Conservation (phyloP, 2,329 filamentous ascomycete species). For the Fusarium irregulare region DNA sequence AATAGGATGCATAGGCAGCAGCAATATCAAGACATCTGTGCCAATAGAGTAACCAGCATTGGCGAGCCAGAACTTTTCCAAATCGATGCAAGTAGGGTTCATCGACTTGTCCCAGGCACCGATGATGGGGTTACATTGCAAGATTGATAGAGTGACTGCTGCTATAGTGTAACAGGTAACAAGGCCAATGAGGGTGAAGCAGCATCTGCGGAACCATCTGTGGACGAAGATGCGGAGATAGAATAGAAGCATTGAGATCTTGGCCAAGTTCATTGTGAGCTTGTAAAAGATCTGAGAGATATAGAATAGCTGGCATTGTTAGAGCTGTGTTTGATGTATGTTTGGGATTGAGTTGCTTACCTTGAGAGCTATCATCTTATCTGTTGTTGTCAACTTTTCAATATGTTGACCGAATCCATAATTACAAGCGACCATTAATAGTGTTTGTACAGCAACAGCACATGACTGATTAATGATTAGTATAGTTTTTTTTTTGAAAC, state of each 20-base stretch:
- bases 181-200: conserved; percentile 55
- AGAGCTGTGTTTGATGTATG: not conserved
- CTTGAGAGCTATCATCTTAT: conserved; percentile 54
- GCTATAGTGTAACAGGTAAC: conserved; percentile 59
- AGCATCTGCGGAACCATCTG: conserved; percentile 58
- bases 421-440: conserved; percentile 55
- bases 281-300: conserved; percentile 66
- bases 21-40: conserved; percentile 59
- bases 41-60: conserved; percentile 61
- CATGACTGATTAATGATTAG: conserved; percentile 47
- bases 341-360: conserved; percentile 29
- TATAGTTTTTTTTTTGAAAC: not conserved
- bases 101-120: conserved; percentile 59
- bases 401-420: conserved; percentile 59
- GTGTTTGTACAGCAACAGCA: conserved; percentile 51
- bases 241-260: conserved; percentile 63
- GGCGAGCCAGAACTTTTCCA: conserved; percentile 61
- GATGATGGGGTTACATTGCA: conserved; percentile 62
- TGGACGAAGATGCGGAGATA: conserved; percentile 66
- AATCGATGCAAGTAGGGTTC: conserved; percentile 57
- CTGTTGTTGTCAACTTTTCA: conserved; percentile 47
- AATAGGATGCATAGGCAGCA: conserved; percentile 60
- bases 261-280: conserved; percentile 64
- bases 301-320: conserved; percentile 58
- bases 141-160: conserved; percentile 59